Conservation (phyloP, 768 basidiomycete genomes). For the Trametes sanguinea region DNA sequence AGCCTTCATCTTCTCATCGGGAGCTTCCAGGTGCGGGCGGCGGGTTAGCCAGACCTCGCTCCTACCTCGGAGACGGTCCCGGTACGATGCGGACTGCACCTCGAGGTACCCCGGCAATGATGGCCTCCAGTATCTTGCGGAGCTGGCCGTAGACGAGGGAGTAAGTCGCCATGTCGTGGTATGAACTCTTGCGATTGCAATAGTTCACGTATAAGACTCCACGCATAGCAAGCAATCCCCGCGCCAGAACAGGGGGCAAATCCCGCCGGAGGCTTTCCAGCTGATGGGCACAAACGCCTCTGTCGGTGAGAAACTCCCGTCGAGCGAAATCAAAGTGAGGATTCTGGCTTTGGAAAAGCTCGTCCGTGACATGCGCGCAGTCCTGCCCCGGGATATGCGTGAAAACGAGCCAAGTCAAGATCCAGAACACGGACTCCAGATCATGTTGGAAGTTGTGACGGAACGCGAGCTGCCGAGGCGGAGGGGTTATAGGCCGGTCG, state of each 20-base stretch:
- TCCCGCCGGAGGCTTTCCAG: background rate
- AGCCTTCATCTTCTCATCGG: no score
- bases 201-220: background rate
- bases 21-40: no score
- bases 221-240: background rate
- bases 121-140: background rate
- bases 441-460: conserved; percentile 11
- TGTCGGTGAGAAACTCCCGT: background rate
- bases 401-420: conserved; percentile 2
- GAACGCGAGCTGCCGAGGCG: background rate
- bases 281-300: background rate
- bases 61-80: no score
- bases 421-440: conserved; percentile 10
- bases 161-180: background rate
- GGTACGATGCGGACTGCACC: background rate
- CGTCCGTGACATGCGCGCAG: background rate
- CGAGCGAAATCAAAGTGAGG: background rate
- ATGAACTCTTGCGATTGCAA: background rate
- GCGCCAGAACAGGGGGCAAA: background rate
- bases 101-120: background rate
- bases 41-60: no score
- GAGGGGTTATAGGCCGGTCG: background rate
- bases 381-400: conserved; percentile 1
- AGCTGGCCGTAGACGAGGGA: conserved; percentile 1
- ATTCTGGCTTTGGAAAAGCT: background rate